Percentiles rank a stretch among this genome's conserved stretches.
Evolutionary conservation across 1,284 basidiomycete species (phyloP).

Genomic region (Ustilago loliicola): DNA sequence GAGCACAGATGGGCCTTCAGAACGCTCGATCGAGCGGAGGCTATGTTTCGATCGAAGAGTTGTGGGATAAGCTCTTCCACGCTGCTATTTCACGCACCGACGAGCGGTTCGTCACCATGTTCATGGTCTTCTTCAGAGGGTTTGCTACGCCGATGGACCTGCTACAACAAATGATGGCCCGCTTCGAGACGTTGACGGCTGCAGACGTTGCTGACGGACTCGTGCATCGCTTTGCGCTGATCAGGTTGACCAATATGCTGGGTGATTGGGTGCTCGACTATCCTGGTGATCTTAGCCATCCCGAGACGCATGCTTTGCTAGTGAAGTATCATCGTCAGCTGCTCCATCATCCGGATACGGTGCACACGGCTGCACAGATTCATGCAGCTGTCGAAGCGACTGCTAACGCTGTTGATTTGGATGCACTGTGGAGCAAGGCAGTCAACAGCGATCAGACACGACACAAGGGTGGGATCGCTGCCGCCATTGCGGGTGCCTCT

Average conservation of each 20-base stretch:
- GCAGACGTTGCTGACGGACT: conserved; percentile 52
- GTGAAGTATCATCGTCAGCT: conserved; percentile 51
- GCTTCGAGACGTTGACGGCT: conserved; percentile 57
- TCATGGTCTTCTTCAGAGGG: conserved; percentile 66
- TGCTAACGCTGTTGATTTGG: conserved; percentile 49
- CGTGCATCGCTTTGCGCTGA: conserved; percentile 62
- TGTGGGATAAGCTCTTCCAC: conserved; percentile 66
- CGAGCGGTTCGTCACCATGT: conserved; percentile 59
- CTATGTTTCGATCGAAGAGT: conserved; percentile 63
- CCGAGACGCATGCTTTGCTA: conserved; percentile 56
- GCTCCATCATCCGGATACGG: conserved; percentile 49
- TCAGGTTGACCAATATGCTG: conserved; percentile 59
- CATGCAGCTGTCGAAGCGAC: conserved; percentile 48
- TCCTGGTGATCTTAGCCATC: conserved; percentile 62
- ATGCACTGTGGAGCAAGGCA: conserved; percentile 61
- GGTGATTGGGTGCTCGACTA: conserved; percentile 66
- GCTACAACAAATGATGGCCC: conserved; percentile 53
- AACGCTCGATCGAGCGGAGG: conserved; percentile 57
- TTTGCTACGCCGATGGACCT: conserved; percentile 63
- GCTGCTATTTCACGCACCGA: conserved; percentile 63
- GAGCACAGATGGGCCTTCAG: conserved; percentile 57
- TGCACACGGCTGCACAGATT: conserved; percentile 53
- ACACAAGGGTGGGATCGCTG: conserved; percentile 17
- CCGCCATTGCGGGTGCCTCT: not conserved
- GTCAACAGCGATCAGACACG: conserved; percentile 54